These are phyloP conservation scores for Crithidia bombi DNA, from an alignment of 208 protist genomes.

Conservation along the genomic window DNA sequence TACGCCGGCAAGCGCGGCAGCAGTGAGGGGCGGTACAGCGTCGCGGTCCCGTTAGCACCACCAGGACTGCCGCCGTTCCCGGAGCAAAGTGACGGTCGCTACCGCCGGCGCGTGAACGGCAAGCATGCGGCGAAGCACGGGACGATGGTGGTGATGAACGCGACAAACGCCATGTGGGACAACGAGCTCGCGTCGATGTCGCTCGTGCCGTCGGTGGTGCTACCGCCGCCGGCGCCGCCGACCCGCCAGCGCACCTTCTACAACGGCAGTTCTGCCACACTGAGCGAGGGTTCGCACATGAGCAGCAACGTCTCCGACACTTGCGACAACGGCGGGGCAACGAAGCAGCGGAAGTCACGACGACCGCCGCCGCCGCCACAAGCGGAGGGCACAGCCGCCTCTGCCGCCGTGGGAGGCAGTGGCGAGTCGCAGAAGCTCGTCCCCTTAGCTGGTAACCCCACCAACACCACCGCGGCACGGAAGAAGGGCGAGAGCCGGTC, in stretches of 20 bases:
- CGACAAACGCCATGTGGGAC: not conserved
- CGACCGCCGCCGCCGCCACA: not conserved
- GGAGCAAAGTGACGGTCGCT: too few relatives aligned
- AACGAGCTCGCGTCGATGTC: slow-evolving; percentile 11
- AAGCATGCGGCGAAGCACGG: not conserved
- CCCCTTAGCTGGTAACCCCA: too few relatives aligned
- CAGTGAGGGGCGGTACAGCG: not conserved
- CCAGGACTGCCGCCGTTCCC: not conserved
- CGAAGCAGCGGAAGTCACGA: not conserved
- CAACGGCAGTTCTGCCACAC: not conserved
- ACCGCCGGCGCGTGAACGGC: slow-evolving; percentile 11
- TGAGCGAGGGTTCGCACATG: slow-evolving; percentile 3
- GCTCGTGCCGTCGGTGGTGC: slow-evolving; percentile 19
- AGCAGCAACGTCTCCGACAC: slow-evolving; percentile 13
- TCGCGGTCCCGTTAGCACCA: not conserved
- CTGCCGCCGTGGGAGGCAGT: not conserved
- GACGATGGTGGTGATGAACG: slow-evolving; percentile 1
- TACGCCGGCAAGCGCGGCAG: slow-evolving; percentile 1
- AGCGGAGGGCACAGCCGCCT: not conserved
- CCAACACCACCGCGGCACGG: too few relatives aligned
- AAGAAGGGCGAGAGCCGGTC: too few relatives aligned
- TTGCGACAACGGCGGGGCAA: not conserved
- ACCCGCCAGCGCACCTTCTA: slow-evolving; percentile 2
- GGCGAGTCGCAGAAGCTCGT: not conserved
- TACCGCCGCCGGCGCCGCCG: slow-evolving; percentile 14